Percentiles rank a stretch among this genome's conserved stretches.
These are phyloP conservation scores for Colletotrichum agaves DNA, from an alignment of 2,329 filamentous ascomycete species.

Conservation along the genomic window DNA sequence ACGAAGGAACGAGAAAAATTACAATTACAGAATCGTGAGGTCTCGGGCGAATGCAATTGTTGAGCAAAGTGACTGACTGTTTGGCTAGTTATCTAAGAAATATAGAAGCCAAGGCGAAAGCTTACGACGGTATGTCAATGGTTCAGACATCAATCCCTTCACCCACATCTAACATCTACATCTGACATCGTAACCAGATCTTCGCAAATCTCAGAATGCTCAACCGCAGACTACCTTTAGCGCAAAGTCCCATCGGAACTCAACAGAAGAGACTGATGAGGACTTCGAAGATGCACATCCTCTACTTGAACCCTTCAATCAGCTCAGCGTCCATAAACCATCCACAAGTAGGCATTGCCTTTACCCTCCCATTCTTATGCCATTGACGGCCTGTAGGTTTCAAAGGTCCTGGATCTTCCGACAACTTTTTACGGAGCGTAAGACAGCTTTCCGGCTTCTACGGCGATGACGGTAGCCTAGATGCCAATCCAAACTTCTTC, in stretches of 20 bases:
- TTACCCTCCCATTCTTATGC: no score
- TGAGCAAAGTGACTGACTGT: neutral
- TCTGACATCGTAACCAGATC: neutral
- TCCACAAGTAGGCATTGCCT: slow-evolving; percentile 44
- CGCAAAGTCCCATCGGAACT: slow-evolving; percentile 1
- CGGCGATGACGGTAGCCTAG: slow-evolving; percentile 46
- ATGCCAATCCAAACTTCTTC: slow-evolving; percentile 47
- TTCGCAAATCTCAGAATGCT: neutral
- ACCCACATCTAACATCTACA: neutral
- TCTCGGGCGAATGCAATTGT: no score
- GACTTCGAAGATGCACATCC: slow-evolving; percentile 47
- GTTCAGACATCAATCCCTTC: neutral
- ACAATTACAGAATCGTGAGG: slow-evolving; percentile 48
- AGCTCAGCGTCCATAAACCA: slow-evolving; percentile 47
- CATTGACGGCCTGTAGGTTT: slow-evolving; percentile 41
- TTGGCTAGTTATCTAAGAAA: slow-evolving; percentile 13
- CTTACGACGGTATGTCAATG: slow-evolving; percentile 13
- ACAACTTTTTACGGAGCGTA: slow-evolving; percentile 51
- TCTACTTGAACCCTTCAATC: slow-evolving; percentile 49
- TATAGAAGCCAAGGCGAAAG: slow-evolving; percentile 31
- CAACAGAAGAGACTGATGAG: slow-evolving; percentile 42
- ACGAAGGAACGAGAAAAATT: slow-evolving; percentile 49
- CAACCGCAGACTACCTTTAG: neutral
- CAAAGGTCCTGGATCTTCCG: slow-evolving; percentile 51
- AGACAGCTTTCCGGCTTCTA: slow-evolving; percentile 48